Evolutionary conservation across 2,329 filamentous ascomycete species (phyloP).

Genomic region (Dothideomycetes sp.): DNA sequence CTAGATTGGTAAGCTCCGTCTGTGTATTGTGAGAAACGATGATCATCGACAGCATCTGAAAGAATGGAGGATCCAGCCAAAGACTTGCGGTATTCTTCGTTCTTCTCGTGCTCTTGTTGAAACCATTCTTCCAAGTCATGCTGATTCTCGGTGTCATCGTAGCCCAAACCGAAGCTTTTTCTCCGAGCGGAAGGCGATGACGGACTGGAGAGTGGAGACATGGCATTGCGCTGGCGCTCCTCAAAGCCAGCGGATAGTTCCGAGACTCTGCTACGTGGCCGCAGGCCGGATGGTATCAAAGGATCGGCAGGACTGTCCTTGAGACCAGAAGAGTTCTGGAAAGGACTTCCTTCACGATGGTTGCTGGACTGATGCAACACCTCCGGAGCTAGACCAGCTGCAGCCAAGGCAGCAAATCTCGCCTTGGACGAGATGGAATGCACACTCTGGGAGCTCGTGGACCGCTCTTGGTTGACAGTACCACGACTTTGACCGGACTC

Average conservation of each 20-base stretch:
- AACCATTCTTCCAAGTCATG: constrained; percentile 42
- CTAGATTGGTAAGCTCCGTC: constrained; percentile 46
- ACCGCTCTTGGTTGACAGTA: constrained; percentile 43
- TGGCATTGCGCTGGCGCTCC: constrained; percentile 3
- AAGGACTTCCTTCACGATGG: constrained; percentile 59
- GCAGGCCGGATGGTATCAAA: constrained; percentile 25
- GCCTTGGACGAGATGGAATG: constrained; percentile 33
- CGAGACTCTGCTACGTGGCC: constrained; percentile 22
- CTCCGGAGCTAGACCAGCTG: constrained; percentile 31
- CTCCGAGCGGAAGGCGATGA: not conserved
- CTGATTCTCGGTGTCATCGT: constrained; percentile 22
- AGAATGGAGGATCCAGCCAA: constrained; percentile 24
- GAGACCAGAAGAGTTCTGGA: constrained; percentile 86
- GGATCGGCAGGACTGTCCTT: constrained; percentile 43
- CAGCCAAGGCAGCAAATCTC: constrained; percentile 29
- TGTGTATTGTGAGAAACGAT: constrained; percentile 41
- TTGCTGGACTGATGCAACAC: constrained; percentile 31
- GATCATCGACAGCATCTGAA: constrained; percentile 34
- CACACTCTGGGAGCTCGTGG: constrained; percentile 22
- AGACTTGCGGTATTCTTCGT: constrained; percentile 47
- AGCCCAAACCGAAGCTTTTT: constrained; percentile 19
- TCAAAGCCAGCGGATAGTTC: constrained; percentile 13
- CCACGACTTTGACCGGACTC: constrained; percentile 57
- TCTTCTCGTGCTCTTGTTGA: constrained; percentile 47
- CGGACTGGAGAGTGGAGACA: constrained; percentile 2